phyloP scores from a whole-genome alignment of 208 protist genomes.

The Zelonia costaricensis region DNA sequence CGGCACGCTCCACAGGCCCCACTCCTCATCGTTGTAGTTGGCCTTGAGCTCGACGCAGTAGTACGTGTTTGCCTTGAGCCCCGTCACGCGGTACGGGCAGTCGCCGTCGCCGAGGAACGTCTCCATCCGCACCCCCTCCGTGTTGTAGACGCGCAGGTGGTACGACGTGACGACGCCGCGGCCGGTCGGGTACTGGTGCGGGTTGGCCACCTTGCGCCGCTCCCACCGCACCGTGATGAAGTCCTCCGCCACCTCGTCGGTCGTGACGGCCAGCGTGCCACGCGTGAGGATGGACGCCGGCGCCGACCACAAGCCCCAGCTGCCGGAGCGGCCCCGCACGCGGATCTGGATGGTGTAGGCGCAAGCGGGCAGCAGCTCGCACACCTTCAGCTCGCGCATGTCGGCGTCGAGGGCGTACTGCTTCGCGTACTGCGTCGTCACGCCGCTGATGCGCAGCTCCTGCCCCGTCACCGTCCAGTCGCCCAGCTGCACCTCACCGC shows the following conservation, averaged over 20 bases:
- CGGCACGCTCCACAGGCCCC: slow-evolving; percentile 89
- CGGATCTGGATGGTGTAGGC: slow-evolving; percentile 91
- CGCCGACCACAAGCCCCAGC: slow-evolving; percentile 88
- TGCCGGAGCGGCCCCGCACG: slow-evolving; percentile 76
- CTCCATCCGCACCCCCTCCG: slow-evolving; percentile 67
- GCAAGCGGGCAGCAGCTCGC: slow-evolving; percentile 75
- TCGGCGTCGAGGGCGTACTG: slow-evolving; percentile 82
- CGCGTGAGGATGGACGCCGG: slow-evolving; percentile 87
- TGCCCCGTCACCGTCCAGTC: slow-evolving; percentile 87
- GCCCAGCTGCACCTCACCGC: slow-evolving; percentile 59
- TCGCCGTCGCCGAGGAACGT: slow-evolving; percentile 87
- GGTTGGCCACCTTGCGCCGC: slow-evolving; percentile 76
- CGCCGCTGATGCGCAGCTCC: slow-evolving; percentile 87
- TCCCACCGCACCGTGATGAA: slow-evolving; percentile 88
- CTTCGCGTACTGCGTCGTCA: slow-evolving; percentile 77
- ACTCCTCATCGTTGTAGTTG: slow-evolving; percentile 94
- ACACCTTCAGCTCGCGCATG: slow-evolving; percentile 87
- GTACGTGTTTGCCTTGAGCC: slow-evolving; percentile 85
- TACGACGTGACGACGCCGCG: slow-evolving; percentile 86
- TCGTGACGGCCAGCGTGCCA: slow-evolving; percentile 77
- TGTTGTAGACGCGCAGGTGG: slow-evolving; percentile 90
- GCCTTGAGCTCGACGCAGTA: slow-evolving; percentile 93
- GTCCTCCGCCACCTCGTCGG: slow-evolving; percentile 91
- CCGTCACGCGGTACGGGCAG: slow-evolving; percentile 85
- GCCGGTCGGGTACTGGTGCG: slow-evolving; percentile 82